Evolutionary conservation across 495 filamentous ascomycete genomes (phyloP).

Genomic region (Neurospora africana): DNA sequence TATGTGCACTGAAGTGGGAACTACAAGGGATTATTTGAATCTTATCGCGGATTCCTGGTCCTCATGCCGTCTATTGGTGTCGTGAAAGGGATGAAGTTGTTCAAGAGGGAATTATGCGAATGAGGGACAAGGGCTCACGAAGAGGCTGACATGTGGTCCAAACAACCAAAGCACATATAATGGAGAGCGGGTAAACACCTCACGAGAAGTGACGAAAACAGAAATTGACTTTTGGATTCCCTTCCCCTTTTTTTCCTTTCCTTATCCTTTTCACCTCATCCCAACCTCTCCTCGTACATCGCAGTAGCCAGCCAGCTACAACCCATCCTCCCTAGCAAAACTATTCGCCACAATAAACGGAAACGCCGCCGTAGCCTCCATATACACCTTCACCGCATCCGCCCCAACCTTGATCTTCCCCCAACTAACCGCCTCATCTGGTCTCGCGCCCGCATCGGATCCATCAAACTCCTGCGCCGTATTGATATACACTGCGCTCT

Average conservation of each 20-base stretch:
- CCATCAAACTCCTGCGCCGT: slow-evolving; percentile 96
- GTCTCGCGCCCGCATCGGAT: slow-evolving; percentile 88
- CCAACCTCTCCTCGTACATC: background rate
- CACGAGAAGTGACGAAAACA: background rate
- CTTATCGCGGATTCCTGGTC: background rate
- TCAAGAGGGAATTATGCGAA: background rate
- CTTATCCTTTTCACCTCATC: background rate
- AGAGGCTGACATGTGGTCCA: background rate
- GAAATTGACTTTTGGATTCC: background rate
- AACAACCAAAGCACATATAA: background rate
- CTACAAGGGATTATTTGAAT: background rate
- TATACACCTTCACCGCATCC: slow-evolving; percentile 85
- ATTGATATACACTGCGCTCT: slow-evolving; percentile 94
- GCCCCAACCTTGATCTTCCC: slow-evolving; percentile 89
- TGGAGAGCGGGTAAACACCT: background rate
- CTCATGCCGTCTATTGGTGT: background rate
- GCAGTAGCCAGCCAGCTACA: background rate
- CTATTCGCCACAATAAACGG: slow-evolving; percentile 92
- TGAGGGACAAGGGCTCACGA: background rate
- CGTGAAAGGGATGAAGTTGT: background rate
- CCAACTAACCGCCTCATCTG: slow-evolving; percentile 96
- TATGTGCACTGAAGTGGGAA: background rate
- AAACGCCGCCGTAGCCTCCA: slow-evolving; percentile 86
- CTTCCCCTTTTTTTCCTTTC: background rate
- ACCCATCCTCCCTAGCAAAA: slow-evolving; percentile 53